Percentiles rank a stretch among this genome's conserved stretches.
Evolutionary conservation across 257 asterid genomes (phyloP).

Genomic region (Coffea canephora): DNA sequence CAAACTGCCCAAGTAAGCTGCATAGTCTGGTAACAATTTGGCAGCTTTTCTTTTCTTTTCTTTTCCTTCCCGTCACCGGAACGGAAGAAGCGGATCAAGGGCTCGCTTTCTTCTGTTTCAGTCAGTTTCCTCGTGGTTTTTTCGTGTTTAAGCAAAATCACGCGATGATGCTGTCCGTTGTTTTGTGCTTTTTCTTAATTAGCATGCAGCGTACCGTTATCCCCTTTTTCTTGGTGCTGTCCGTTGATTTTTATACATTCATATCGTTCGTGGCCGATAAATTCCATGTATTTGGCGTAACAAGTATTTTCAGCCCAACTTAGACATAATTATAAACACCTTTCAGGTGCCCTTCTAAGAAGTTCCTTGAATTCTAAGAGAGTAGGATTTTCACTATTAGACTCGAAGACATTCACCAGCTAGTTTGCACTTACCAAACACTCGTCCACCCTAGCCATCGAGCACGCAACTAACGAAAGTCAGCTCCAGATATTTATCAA

Average conservation of each 20-base stretch:
- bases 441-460: neutral
- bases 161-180: neutral
- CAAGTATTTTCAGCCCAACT: neutral
- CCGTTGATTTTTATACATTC: neutral
- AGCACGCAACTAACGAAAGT: neutral
- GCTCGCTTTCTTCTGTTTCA: conserved; percentile 1
- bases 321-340: neutral
- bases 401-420: neutral
- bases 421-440: neutral
- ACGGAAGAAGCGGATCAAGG: neutral
- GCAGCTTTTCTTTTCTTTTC: neutral
- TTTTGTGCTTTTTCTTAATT: neutral
- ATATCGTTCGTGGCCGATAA: neutral
- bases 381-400: neutral
- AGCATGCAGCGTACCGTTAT: neutral
- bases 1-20: neutral
- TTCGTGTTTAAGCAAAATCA: neutral
- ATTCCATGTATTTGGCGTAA: neutral
- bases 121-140: conserved; percentile 8
- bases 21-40: neutral
- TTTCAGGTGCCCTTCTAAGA: neutral
- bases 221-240: neutral
- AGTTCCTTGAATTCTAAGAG: neutral
- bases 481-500: neutral
- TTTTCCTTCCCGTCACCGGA: neutral